A percentile compares a stretch with the other conserved stretches of the same genome.
These are phyloP conservation scores for Pseudocercospora pini-densiflorae DNA, from an alignment of 2,329 filamentous ascomycete genomes.

Conservation along the genomic window DNA sequence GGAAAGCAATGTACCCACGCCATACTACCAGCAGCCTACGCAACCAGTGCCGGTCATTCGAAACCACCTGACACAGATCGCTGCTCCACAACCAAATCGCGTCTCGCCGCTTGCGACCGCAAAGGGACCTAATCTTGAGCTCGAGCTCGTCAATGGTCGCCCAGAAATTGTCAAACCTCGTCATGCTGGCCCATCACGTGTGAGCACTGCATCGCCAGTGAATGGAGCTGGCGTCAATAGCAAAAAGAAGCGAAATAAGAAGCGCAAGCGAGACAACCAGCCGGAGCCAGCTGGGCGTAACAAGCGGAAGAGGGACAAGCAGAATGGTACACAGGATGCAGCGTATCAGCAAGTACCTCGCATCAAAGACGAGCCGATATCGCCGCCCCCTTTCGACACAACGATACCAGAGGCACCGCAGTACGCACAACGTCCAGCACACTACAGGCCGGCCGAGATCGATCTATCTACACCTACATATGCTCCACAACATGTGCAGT, in stretches of 20 bases:
- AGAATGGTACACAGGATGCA: conserved; percentile 41
- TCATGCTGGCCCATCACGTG: conserved; percentile 31
- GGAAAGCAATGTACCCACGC: conserved; percentile 29
- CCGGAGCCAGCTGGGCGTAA: conserved; percentile 19
- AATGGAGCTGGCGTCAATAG: conserved; percentile 25
- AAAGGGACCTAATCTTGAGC: conserved; percentile 50
- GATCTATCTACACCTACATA: conserved; percentile 47
- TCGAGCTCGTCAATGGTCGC: conserved; percentile 53
- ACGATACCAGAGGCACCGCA: conserved; percentile 41
- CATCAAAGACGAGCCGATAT: conserved; percentile 67
- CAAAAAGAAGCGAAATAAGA: conserved; percentile 42
- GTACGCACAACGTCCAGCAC: conserved; percentile 46
- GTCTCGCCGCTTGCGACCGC: conserved; percentile 62
- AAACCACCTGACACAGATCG: conserved; percentile 64
- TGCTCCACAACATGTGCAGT: conserved; percentile 48
- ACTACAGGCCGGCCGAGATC: conserved; percentile 42
- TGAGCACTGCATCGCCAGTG: conserved; percentile 36
- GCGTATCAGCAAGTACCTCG: conserved; percentile 49
- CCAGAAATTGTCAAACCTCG: conserved; percentile 37
- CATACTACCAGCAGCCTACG: conserved; percentile 25
- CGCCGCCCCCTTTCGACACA: conserved; percentile 59
- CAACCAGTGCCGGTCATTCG: conserved; percentile 66
- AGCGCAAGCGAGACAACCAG: conserved; percentile 41
- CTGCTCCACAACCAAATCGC: conserved; percentile 76
- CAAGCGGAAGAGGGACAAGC: conserved; percentile 41